Evolutionary conservation across 306 rosid genomes (phyloP).

Genomic region (Glycine tomentella): DNA sequence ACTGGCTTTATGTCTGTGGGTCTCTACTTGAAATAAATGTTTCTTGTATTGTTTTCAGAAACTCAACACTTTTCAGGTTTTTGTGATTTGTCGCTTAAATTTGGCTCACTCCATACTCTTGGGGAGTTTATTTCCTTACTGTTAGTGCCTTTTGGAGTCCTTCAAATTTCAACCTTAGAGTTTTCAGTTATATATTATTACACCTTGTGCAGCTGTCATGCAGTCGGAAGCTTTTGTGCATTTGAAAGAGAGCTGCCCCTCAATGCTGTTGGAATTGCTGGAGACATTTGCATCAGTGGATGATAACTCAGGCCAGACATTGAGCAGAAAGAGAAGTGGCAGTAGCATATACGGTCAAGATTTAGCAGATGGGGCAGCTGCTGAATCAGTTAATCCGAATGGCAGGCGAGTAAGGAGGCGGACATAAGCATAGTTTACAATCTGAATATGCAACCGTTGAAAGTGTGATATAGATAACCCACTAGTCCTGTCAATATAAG

Average conservation of each 20-base stretch:
- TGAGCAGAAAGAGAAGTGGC: constrained; percentile 71
- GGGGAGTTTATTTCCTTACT: neutral
- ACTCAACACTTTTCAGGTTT: constrained; percentile 11
- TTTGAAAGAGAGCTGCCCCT: constrained; percentile 82
- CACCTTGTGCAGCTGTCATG: constrained; percentile 79
- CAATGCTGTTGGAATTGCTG: constrained; percentile 78
- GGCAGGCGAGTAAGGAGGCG: constrained; percentile 79
- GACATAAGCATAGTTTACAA: constrained; percentile 43
- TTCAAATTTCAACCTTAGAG: neutral
- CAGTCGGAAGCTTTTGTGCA: constrained; percentile 83
- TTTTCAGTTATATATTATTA: constrained; percentile 24
- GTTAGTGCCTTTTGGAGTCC: constrained; percentile 22
- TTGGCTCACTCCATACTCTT: neutral
- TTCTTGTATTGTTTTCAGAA: neutral
- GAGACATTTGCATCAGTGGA: constrained; percentile 81
- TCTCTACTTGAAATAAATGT: neutral
- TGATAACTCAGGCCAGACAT: constrained; percentile 55
- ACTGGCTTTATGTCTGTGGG: neutral
- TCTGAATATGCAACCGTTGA: constrained; percentile 33
- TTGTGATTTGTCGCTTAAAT: neutral
- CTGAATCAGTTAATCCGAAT: constrained; percentile 70
- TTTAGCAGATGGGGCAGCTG: constrained; percentile 68
- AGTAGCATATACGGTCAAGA: constrained; percentile 70
- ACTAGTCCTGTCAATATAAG: constrained; percentile 47
- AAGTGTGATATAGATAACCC: constrained; percentile 43